A percentile compares a stretch with the other conserved stretches of the same genome.
Conservation (phyloP, 2,329 filamentous ascomycete species). For the Tricladium varicosporioides region DNA sequence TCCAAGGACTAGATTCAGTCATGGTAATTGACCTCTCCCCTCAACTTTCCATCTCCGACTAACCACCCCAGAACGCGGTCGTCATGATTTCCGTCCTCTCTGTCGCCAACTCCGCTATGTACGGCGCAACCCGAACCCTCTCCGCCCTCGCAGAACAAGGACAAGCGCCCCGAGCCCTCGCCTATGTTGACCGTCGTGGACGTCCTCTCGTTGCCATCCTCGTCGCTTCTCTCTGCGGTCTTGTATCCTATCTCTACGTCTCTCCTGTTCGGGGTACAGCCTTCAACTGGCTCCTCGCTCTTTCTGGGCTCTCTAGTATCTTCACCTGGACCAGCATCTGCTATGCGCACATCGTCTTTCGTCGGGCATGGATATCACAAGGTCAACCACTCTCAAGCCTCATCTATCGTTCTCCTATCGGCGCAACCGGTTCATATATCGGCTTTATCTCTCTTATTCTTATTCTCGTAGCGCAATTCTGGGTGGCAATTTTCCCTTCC, state of each 20-base stretch:
- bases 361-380: conserved; percentile 67
- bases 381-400: conserved; percentile 61
- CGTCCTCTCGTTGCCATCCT: conserved; percentile 73
- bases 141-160: conserved; percentile 85
- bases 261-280: conserved; percentile 52
- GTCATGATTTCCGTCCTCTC: conserved; percentile 89
- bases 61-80: conserved; percentile 61
- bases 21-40: conserved; percentile 47
- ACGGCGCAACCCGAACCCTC: conserved; percentile 84
- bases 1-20: conserved; percentile 75
- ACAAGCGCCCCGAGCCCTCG: conserved; percentile 74
- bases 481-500: conserved; percentile 76
- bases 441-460: conserved; percentile 55
- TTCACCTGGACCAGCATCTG: conserved; percentile 86
- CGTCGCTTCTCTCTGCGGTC: conserved; percentile 63
- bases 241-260: conserved; percentile 76
- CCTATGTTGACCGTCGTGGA: conserved; percentile 79
- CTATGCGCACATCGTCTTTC: conserved; percentile 86
- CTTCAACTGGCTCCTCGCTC: conserved; percentile 77
- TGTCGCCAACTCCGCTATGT: conserved; percentile 89
- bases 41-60: no score
- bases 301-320: conserved; percentile 69
- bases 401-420: conserved; percentile 59
- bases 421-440: conserved; percentile 60
- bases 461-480: conserved; percentile 54